Base-by-base conservation (phyloP, 495 filamentous ascomycete species). In the Hypomontagnella monticulosa region DNA sequence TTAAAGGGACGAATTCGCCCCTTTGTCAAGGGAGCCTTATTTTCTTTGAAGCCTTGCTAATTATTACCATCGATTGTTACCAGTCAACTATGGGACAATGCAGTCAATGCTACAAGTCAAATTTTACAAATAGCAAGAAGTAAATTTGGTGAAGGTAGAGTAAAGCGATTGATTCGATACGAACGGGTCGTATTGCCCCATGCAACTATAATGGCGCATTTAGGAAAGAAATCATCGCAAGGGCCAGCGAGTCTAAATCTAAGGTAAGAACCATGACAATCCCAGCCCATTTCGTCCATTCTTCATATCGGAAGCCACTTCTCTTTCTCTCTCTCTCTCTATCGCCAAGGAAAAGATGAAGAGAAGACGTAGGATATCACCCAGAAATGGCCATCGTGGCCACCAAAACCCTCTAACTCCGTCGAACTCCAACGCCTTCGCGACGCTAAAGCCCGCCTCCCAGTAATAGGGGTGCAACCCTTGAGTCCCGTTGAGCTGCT, bases 301-400 rank as follows among this genome's bases (percentile, higher is more conserved):
- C 53, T 52, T 57, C 53, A 1, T 32, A 15, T 6, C 20, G 50
- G 14, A 44, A 23, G 34, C 30, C 40, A 18, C 37, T 40, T 14
- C 19, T 53, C n/a, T n/a, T n/a, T n/a, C n/a, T n/a, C n/a, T n/a
- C n/a, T n/a, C n/a, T n/a, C n/a, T n/a, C 57, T 38, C 12, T 38
- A 36, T n/a, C 7, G 16, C 16, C 20, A 32, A 47, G 42, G 20
- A 23, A 30, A 30, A 53, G 12, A 12, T 2, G 7, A 43, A 43
- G 6, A 43, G 15, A 43, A 14, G 15, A 43, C n/a, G 20, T 52
- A 50, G 66, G 66, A 69, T 69, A 69, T 69, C 66, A 55, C 49
- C 12, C 36, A 58, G 23, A 47, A 52, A 52, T 41, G 44, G 44
- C 20, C 33, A 54, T 58, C 20, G 47, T 30, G 18, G 23, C 23